Evolutionary conservation across 345 rosid genomes (phyloP).

Genomic region (Eucalyptus regnans): DNA sequence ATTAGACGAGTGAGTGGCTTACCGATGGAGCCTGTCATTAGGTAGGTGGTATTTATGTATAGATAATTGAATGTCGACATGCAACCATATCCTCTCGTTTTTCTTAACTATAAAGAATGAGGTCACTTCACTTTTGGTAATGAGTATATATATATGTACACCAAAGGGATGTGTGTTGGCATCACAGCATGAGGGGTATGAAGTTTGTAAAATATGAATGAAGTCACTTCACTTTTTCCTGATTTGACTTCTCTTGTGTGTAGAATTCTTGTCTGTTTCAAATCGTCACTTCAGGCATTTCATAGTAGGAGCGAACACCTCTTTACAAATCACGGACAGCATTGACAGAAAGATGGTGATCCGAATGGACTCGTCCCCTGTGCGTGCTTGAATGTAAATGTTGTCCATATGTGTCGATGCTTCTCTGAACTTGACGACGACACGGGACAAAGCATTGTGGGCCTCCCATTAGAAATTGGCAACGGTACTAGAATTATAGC

Average conservation of each 20-base stretch:
- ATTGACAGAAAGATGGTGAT: background rate
- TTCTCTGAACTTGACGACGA: background rate
- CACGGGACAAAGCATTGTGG: background rate
- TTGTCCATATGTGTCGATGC: background rate
- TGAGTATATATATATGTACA: background rate
- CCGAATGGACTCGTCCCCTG: background rate
- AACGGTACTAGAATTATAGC: background rate
- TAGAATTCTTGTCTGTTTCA: background rate
- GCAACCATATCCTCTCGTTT: background rate
- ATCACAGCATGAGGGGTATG: background rate
- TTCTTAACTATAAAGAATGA: background rate
- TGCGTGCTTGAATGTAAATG: background rate
- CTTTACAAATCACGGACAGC: background rate
- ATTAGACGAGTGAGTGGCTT: background rate
- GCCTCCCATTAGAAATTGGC: background rate
- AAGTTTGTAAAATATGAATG: background rate
- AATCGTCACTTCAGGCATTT: background rate
- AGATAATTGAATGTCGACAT: background rate
- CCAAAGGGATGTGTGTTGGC: background rate
- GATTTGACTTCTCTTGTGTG: background rate
- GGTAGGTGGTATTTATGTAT: background rate
- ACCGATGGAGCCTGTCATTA: background rate
- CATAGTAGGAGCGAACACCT: background rate
- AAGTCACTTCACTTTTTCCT: background rate
- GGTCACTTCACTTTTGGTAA: background rate